phyloP scores from a whole-genome alignment of 345 rosid species.

The Gossypium turneri region DNA sequence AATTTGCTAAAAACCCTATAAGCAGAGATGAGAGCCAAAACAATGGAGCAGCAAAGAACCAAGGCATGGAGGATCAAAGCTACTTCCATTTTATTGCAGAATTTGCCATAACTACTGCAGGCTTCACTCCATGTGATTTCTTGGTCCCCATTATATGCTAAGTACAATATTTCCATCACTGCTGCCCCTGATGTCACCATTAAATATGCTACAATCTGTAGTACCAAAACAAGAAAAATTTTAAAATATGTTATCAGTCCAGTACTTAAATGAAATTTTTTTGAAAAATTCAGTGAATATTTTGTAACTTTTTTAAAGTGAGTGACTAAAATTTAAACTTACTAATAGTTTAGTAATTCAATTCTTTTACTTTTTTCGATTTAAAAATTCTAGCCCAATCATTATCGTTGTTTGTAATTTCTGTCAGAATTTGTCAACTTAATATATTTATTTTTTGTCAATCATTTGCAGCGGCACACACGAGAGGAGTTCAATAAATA shows the following conservation, averaged over 20 bases:
- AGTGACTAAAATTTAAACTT: too few species aligned
- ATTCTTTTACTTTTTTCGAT: too few species aligned
- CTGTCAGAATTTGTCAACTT: too few species aligned
- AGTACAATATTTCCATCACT: constrained; percentile 51
- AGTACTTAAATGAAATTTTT: too few species aligned
- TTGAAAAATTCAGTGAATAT: too few species aligned
- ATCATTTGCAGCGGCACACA: too few species aligned
- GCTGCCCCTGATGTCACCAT: constrained; percentile 78
- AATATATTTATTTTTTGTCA: too few species aligned
- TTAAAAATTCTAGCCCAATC: too few species aligned
- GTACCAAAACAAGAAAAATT: not conserved
- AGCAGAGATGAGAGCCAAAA: constrained; percentile 69
- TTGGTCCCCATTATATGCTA: constrained; percentile 62
- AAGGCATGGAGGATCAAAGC: constrained; percentile 62
- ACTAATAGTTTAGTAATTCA: too few species aligned
- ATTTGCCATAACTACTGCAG: constrained; percentile 55
- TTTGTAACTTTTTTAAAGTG: too few species aligned
- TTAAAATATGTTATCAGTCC: not conserved
- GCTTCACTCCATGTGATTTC: constrained; percentile 83
- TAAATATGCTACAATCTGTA: constrained; percentile 71
- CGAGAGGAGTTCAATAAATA: too few species aligned
- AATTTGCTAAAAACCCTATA: constrained; percentile 63
- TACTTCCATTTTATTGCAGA: constrained; percentile 50
- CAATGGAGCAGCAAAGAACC: constrained; percentile 49
- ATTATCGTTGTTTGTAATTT: too few species aligned